Conservation (phyloP, 2,329 filamentous ascomycete genomes). For the Talaromyces piceae region DNA sequence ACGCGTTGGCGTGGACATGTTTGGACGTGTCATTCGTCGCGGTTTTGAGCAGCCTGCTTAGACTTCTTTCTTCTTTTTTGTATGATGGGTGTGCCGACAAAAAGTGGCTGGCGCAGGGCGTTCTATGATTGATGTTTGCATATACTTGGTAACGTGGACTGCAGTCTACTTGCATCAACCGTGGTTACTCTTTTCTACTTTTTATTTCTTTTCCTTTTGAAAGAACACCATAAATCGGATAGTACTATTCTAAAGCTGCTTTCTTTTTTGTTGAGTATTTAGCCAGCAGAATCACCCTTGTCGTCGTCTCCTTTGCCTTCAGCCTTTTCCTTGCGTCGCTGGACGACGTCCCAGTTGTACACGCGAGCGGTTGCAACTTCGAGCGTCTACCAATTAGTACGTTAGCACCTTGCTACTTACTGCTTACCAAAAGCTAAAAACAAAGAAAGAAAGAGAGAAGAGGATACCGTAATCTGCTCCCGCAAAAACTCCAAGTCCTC, state of each 20-base stretch:
- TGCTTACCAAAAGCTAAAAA: constrained; percentile 3
- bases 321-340: constrained; percentile 83
- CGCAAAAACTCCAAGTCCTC: constrained; percentile 93
- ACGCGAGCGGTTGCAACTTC: constrained; percentile 93
- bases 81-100: constrained; percentile 4
- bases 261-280: not conserved
- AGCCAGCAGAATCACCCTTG: constrained; percentile 18
- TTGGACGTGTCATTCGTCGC: constrained; percentile 63
- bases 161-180: not conserved
- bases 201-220: too few relatives aligned
- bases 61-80: constrained; percentile 15
- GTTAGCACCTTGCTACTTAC: too few relatives aligned
- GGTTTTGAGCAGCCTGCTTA: constrained; percentile 76
- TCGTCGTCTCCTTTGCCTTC: constrained; percentile 43
- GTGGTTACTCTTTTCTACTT: too few relatives aligned
- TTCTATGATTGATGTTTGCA: constrained; percentile 2
- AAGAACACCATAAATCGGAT: too few relatives aligned
- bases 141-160: not conserved
- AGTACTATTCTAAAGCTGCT: not conserved
- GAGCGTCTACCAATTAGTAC: constrained; percentile 62
- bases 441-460: constrained; percentile 1
- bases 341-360: constrained; percentile 99
- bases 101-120: constrained; percentile 12
- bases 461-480: constrained; percentile 85
- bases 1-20: constrained; percentile 60